These are phyloP conservation scores for Collybiopsis luxurians DNA, from an alignment of 768 basidiomycete genomes.

Conservation along the genomic window DNA sequence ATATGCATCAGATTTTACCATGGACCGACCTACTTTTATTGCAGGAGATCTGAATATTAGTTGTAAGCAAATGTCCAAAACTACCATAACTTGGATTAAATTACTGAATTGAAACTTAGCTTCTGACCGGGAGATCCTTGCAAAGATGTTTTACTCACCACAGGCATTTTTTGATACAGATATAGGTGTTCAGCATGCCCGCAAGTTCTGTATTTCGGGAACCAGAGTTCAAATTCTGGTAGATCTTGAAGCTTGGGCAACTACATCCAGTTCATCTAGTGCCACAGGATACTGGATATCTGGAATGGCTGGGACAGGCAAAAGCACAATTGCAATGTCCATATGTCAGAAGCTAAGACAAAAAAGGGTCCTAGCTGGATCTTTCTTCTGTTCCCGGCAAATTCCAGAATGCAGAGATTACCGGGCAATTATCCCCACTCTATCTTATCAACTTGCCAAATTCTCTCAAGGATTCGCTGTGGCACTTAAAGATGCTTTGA, in stretches of 20 bases:
- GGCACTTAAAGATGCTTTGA: background rate
- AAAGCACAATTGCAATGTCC: background rate
- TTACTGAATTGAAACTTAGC: too few relatives aligned
- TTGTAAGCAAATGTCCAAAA: too few relatives aligned
- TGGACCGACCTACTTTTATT: too few relatives aligned
- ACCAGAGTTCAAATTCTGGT: background rate
- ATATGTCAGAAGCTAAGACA: background rate
- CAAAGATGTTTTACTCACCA: background rate
- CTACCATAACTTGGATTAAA: too few relatives aligned
- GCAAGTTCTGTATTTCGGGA: background rate
- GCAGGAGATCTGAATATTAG: too few relatives aligned
- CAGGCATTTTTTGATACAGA: background rate
- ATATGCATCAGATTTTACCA: background rate
- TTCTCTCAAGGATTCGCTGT: background rate
- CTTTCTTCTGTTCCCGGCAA: slow-evolving; percentile 9
- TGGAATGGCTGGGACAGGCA: background rate
- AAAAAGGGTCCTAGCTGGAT: background rate
- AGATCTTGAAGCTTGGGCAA: background rate
- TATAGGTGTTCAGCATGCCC: background rate
- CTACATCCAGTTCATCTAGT: background rate
- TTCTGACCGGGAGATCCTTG: too few relatives aligned
- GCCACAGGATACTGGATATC: background rate
- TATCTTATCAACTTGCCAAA: slow-evolving; percentile 2
- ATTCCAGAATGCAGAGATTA: background rate
- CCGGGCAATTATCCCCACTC: slow-evolving; percentile 1